Evolutionary conservation across 2,329 filamentous ascomycete species (phyloP).

Genomic region (Apiospora arundinis): DNA sequence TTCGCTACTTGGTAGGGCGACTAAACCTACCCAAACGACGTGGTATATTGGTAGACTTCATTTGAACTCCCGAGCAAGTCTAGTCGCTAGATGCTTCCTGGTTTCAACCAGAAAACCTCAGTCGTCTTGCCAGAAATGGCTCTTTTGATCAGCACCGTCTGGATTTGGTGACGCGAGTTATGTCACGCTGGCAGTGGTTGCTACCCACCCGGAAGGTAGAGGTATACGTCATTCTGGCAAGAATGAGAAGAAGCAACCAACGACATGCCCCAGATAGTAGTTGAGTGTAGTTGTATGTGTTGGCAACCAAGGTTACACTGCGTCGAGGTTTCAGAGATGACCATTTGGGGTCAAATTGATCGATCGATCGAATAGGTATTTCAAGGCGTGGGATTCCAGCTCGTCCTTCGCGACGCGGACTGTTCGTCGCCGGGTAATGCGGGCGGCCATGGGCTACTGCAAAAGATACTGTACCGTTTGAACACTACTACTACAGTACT

Average conservation of each 20-base stretch:
- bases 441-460: neutral
- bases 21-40: too few species aligned
- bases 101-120: neutral
- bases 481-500: neutral
- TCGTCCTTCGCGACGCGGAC: neutral
- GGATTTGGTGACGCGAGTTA: neutral
- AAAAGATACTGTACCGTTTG: neutral
- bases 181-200: neutral
- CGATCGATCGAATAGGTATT: neutral
- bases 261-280: neutral
- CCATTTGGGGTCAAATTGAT: neutral
- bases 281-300: neutral
- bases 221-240: neutral
- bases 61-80: neutral
- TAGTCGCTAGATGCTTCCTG: conserved; percentile 3
- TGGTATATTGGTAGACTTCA: neutral
- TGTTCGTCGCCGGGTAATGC: neutral
- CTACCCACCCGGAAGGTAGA: neutral
- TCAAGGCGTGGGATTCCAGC: neutral
- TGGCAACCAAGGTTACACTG: neutral
- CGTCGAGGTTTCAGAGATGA: conserved; percentile 1
- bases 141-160: conserved; percentile 7
- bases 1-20: too few species aligned
- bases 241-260: neutral
- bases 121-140: neutral